Evolutionary conservation across 2,329 filamentous ascomycete species (phyloP), one percentile per base, ranked within the genome.

Genomic region (Neodidymelliopsis sp.): DNA sequence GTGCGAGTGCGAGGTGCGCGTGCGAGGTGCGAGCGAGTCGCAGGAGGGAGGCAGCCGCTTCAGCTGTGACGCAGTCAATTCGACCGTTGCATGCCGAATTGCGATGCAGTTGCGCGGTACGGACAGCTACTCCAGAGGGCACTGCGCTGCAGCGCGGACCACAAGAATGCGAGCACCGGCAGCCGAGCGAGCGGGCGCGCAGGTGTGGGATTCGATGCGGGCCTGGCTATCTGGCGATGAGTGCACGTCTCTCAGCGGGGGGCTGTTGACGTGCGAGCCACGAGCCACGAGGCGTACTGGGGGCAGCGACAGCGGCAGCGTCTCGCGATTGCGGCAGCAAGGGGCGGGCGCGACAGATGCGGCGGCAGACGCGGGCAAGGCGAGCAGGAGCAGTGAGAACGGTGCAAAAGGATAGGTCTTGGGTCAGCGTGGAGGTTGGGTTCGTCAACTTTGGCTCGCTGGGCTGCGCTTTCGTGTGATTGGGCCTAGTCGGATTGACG

Each of bases 1-100:
- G 33, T 39, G 35, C 19, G 23, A 36, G 40, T 48, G 33, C 35
- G 29, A 34, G 36, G 49, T 29, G 36, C 35, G 49, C 9, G 43
- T 30, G 31, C 19, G 27, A 38, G 50, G 27, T 43, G 33, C 29
- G 29, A 36, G 33, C n/a, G 47, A 41, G 54, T 59, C 60, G 59
- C 57, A 53, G 36, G 49, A 41, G 60, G 36, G 49, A 41, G 60
- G 60, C 63, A 67, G 66, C 67, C 54, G 59, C 45, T 62, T 66
- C 66, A 72, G 67, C 68, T 68, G 60, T 65, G 62, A 65, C 65
- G 62, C 66, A 63, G 53, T 62, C 56, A 68, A 59, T 65, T 49
- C 57, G 54, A 37, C 54, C 56, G 57, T 59, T 57, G 69, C 70
- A 73, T 73, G 56, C 69, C 70, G 69, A 60, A 40, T 36, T 31